These are phyloP conservation scores for Ajuga chamaepitys DNA, from an alignment of 257 asterid species.

Conservation along the genomic window DNA sequence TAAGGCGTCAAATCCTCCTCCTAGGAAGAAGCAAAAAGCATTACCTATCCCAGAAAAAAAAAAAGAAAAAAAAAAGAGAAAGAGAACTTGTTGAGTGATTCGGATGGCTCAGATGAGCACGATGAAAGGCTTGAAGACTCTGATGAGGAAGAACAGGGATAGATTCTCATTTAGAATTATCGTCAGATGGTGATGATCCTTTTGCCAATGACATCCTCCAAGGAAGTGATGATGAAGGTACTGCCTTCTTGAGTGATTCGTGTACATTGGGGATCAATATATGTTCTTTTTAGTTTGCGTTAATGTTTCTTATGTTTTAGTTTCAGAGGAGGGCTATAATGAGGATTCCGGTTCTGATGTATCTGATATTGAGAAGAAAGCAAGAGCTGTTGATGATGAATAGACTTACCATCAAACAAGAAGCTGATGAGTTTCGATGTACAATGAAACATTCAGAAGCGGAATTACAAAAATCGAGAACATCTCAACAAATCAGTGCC, in stretches of 20 bases:
- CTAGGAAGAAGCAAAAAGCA: constrained; percentile 62
- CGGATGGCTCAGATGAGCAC: too few species aligned
- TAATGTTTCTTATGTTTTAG: background rate
- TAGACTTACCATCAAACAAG: constrained; percentile 53
- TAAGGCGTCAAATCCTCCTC: constrained; percentile 25
- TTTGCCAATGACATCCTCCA: constrained; percentile 61
- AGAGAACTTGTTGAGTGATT: too few species aligned
- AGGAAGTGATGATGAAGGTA: constrained; percentile 65
- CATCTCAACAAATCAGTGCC: too few species aligned
- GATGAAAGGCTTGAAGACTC: too few species aligned
- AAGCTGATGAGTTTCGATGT: constrained; percentile 69
- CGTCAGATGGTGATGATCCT: constrained; percentile 74
- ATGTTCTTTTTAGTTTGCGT: background rate
- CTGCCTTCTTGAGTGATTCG: background rate
- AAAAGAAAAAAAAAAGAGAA: constrained; percentile 21
- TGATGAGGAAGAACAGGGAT: too few species aligned
- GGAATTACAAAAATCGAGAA: too few species aligned
- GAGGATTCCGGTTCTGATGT: constrained; percentile 54
- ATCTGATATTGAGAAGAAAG: constrained; percentile 44
- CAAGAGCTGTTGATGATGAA: constrained; percentile 46
- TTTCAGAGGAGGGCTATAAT: constrained; percentile 31
- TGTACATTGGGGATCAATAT: background rate
- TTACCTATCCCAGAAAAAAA: constrained; percentile 15
- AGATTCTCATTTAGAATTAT: constrained; percentile 44
- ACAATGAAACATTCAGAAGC: too few species aligned